Base-by-base conservation (phyloP, 1,139 yeast species). In the Geotrichum europaeum region DNA sequence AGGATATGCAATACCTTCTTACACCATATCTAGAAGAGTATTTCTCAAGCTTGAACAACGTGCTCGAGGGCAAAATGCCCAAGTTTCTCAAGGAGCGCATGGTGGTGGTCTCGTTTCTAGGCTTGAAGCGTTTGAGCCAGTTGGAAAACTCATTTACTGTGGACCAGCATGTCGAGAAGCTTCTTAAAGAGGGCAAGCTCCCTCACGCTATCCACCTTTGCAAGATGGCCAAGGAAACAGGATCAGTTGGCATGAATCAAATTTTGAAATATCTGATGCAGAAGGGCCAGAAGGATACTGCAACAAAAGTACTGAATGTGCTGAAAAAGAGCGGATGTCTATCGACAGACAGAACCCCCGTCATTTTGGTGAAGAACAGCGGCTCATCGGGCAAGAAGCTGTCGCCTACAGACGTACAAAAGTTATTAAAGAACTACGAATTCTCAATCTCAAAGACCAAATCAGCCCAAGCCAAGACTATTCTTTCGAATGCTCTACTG, bases 211-310 rank as follows among this genome's bases (percentile, higher is more conserved):
- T 61, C 40, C 63, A 61, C 32, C 28, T 58, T 30, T 61, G 63
- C 36, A 59, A 60, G 20, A 56, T 61, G 61, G 62, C 60, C 13
- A 57, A 54, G 28, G 53, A 45, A 12, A 47, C 55, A n/a, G 61
- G 60, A 15, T 55, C 63, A 10, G 59, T 61, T 12, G 63, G 59
- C 10, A 61, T 61, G 63, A 61, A 61, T 30, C 51, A 47, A 24
- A 52, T 61, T 10, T 22, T 61, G 22, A 53, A 51, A 43, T 43
- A 59, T 32, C 43, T 61, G 32, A 18, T 55, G 9, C 25, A 36
- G 36, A 55, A 52, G 25, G 45, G 45, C 1, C 50, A 59, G 13
- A 30, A 55, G 18, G 28, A 55, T 4, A 28, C 51, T 2, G 59
- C 59, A 28, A 51, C 28, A 28, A 53, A 58, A n/a, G 60, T 61